A percentile compares a stretch with the other conserved stretches of the same genome.
phyloP scores from a whole-genome alignment of 169 alveolate species.

The Pseudocohnilembus persalinus region DNA sequence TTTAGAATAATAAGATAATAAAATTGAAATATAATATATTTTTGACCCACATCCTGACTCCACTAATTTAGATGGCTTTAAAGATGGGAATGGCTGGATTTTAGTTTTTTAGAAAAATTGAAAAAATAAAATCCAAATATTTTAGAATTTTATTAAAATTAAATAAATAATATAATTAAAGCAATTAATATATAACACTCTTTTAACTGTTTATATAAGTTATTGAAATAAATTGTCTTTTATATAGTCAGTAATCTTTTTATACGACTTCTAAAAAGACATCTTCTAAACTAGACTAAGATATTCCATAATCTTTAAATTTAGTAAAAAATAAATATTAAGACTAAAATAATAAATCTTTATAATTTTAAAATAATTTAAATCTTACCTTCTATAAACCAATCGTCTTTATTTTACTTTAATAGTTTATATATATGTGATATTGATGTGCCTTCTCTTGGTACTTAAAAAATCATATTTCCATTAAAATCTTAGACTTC shows the following conservation, averaged over 20 bases:
- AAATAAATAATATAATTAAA: no score
- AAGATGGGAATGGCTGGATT: neutral
- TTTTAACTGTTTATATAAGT: neutral
- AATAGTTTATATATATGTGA: conserved; percentile 42
- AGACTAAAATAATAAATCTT: neutral
- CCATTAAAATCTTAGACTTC: conserved; percentile 69
- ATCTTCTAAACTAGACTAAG: conserved; percentile 61
- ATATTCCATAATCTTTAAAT: conserved; percentile 52
- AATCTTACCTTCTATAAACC: conserved; percentile 30
- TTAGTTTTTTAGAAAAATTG: neutral
- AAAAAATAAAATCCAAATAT: neutral
- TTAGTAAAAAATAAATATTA: neutral
- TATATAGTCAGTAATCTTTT: neutral
- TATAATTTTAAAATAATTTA: neutral
- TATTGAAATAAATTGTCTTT: no score
- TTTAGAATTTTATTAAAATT: no score
- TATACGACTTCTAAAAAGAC: conserved; percentile 66
- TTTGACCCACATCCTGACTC: neutral
- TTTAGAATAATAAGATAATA: neutral
- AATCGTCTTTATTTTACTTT: conserved; percentile 35
- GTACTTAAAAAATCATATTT: conserved; percentile 68
- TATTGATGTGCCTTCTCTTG: conserved; percentile 34
- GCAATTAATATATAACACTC: no score
- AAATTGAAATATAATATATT: no score
- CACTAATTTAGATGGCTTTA: neutral